Evolutionary conservation across 2,329 filamentous ascomycete genomes (phyloP), one percentile per base, ranked within the genome.

Genomic region (Penicillium psychrosexuale): DNA sequence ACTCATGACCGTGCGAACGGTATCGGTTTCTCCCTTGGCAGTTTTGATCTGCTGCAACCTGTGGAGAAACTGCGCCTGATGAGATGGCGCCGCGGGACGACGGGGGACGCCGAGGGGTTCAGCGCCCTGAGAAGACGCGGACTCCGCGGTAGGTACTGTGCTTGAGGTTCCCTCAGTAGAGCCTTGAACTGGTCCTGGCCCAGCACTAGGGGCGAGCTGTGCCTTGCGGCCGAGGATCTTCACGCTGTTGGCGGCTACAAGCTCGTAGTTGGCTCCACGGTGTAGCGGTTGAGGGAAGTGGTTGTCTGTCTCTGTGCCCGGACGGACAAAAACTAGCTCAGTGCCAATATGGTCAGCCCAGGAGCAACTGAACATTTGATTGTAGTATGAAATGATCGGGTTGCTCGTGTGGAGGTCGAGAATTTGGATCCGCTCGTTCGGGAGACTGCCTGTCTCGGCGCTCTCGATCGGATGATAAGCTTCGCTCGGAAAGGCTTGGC

Each of bases 271-370:
- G 22, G 67, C 64, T 22, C 66, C 66, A 47, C 60, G 64, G 22
- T 62, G 67, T 50, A 71, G 31, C 75, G 77, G 27, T 83, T 78
- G 24, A 78, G 75, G n/a, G 15, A 52, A 17, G n/a, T 45, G 45
- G 17, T 58, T 59, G 34, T 60, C 47, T 5, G 69, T 64, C 52
- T 73, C 61, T 7, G 68, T 58, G 39, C 72, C 58, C 37, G 66
- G 61, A 58, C 80, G 74, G 58, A 79, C 81, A 65, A 97, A 87
- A 39, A 96, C 82, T 60, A 92, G 77, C 62, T 95, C 90, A 0
- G 91, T 96, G 34, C 93, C 93, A 40, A 96, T 83, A 56, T 91
- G 88, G 58, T 89, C 85, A 11, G 84, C 83, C 93, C 93, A 97
- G 43, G 84, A 77, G 61, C 91, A 93, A 60, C 84, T 85, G 69